phyloP scores from a whole-genome alignment of 768 basidiomycete species.

The Lenzites betulinus region DNA sequence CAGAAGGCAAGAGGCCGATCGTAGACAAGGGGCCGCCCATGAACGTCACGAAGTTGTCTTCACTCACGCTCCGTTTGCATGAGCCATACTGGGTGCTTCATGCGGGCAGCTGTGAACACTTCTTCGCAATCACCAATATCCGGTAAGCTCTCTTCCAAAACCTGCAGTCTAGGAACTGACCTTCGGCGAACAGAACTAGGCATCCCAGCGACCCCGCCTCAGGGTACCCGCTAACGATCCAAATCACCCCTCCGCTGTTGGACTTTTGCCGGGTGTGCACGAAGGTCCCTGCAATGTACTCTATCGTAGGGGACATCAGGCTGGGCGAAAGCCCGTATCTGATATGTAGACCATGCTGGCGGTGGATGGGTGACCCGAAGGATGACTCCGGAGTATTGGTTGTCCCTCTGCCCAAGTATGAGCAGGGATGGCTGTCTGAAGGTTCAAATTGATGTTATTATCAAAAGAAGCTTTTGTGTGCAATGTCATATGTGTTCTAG shows the following conservation, averaged over 20 bases:
- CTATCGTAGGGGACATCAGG: slow-evolving; percentile 70
- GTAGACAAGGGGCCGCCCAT: slow-evolving; percentile 45
- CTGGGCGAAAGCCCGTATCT: slow-evolving; percentile 79
- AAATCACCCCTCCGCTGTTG: slow-evolving; percentile 60
- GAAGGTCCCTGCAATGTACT: slow-evolving; percentile 68
- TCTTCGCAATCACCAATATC: slow-evolving; percentile 70
- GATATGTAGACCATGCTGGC: slow-evolving; percentile 76
- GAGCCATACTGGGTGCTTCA: slow-evolving; percentile 85
- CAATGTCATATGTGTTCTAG: too few species aligned
- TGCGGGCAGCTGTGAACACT: slow-evolving; percentile 82
- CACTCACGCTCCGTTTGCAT: slow-evolving; percentile 62
- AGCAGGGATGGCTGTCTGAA: slow-evolving; percentile 36
- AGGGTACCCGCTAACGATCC: slow-evolving; percentile 69
- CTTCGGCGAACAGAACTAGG: slow-evolving; percentile 45
- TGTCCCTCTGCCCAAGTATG: slow-evolving; percentile 52
- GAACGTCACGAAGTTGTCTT: slow-evolving; percentile 49
- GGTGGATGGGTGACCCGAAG: slow-evolving; percentile 58
- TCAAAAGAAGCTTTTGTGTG: too few species aligned
- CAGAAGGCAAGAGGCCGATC: slow-evolving; percentile 30
- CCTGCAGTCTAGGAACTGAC: slow-evolving; percentile 3
- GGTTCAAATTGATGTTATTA: not conserved
- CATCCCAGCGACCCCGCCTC: slow-evolving; percentile 57
- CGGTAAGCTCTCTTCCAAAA: slow-evolving; percentile 44
- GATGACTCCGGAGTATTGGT: slow-evolving; percentile 47
- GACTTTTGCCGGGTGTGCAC: slow-evolving; percentile 69